Evolutionary conservation across 176 grass and related monocot genomes (phyloP).

Genomic region (Zizania latifolia): DNA sequence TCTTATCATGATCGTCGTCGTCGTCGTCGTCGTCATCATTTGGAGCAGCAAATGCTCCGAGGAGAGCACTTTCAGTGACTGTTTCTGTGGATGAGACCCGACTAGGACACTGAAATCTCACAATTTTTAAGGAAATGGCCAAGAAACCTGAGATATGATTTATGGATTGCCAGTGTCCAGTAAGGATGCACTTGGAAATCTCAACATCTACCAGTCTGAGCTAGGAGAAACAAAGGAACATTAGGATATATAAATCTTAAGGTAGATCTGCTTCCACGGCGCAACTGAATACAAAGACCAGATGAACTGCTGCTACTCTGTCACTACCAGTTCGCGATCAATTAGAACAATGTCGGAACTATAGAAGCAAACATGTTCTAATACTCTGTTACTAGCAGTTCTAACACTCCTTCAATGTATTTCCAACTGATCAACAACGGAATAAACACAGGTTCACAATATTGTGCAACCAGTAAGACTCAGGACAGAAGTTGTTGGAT

Average conservation of each 20-base stretch:
- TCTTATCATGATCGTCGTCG: not conserved
- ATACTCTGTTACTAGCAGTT: no score
- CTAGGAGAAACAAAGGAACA: not conserved
- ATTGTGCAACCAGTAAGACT: not conserved
- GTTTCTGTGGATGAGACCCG: no score
- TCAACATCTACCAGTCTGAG: not conserved
- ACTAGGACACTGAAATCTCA: not conserved
- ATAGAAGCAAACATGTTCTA: not conserved
- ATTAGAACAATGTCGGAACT: not conserved
- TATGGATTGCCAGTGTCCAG: not conserved
- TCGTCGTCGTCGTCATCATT: no score
- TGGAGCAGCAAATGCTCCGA: not conserved
- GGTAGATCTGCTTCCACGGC: not conserved
- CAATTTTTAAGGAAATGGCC: not conserved
- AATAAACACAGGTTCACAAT: not conserved
- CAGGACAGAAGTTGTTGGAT: conserved; percentile 55
- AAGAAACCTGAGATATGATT: not conserved
- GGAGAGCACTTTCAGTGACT: no score
- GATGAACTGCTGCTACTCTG: not conserved
- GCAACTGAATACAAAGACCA: not conserved
- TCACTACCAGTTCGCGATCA: no score
- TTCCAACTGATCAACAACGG: not conserved
- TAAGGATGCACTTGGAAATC: not conserved
- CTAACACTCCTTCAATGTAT: not conserved
- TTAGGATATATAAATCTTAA: not conserved